Base-by-base conservation (phyloP, 306 rosid genomes). In the Castanea crenata region DNA sequence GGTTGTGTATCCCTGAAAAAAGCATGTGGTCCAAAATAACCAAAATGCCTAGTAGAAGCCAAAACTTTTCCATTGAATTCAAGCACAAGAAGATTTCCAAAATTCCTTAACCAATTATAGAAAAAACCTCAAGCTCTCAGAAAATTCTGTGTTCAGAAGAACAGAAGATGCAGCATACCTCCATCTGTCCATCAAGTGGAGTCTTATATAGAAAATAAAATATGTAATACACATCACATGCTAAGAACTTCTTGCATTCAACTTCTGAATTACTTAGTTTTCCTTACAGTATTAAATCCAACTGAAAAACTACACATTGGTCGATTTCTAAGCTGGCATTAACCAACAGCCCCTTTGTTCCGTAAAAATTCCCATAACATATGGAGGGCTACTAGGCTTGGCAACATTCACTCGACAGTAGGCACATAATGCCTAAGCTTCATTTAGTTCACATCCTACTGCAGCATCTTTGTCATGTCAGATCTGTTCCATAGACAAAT, bases 401-500 rank as follows among this genome's bases (percentile, higher is more conserved):
- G 83, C 55, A 83, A 74, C 62, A 51, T 76, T 84, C 83, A 81
- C 92, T 89, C 83, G 88, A 85, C 46, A 52, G 89, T 69, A 81
- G 86, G 85, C 86, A 79, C 88, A 75, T 65, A 78, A 68, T 74
- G 87, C 84, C 76, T 58, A 86, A 76, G 94, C 97, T 84, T 85
- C 90, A 82, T 54, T 69, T 59, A 35, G 85, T 77, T 83, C 88
- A 85, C 89, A 92, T 83, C 89, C 93, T 78, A 92, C 81, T 79
- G 94, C 92, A 87, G 89, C 93, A 86, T 75, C 91, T 82, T 89
- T 85, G 82, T 85, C 83, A 84, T 85, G 83, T 71, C 80, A 82
- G 58, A 88, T 91, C 95, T 90, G 99, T 89, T 91, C 87, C 92
- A 89, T 80, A 78, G 86, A 91, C 90, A 95, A 89, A 91, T 83